A percentile compares a stretch with the other conserved stretches of the same genome.
Evolutionary conservation across 176 grass and related monocot genomes (phyloP).

Genomic region (Dactylis glomerata): DNA sequence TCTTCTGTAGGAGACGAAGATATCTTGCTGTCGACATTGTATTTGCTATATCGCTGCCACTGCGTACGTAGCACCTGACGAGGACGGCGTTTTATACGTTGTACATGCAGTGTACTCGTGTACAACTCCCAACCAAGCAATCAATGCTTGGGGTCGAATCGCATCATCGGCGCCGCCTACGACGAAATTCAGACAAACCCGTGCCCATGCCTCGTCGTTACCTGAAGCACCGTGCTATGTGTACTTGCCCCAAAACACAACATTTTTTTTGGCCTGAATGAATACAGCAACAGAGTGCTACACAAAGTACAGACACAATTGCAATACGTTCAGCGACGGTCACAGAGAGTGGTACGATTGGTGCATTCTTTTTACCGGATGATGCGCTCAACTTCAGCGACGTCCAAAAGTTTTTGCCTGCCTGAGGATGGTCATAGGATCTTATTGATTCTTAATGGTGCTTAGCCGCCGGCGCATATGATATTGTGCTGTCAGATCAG

Average conservation of each 20-base stretch:
- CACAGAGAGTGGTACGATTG: neutral
- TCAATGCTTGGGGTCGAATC: neutral
- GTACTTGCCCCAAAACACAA: neutral
- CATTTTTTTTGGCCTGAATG: no score
- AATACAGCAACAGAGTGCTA: no score
- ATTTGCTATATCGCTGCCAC: neutral
- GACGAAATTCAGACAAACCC: neutral
- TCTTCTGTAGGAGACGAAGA: neutral
- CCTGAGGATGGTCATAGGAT: neutral
- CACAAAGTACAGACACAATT: no score
- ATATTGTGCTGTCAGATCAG: neutral
- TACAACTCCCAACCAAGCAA: neutral
- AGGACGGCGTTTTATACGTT: neutral
- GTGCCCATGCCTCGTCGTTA: neutral
- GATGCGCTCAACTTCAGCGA: neutral
- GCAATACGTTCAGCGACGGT: neutral
- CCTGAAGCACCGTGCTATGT: neutral
- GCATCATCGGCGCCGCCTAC: neutral
- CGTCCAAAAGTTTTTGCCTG: neutral
- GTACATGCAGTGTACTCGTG: neutral
- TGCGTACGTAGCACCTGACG: neutral
- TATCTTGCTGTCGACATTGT: neutral
- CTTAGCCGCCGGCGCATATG: neutral
- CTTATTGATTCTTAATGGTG: neutral
- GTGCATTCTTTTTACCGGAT: neutral